phyloP scores from a whole-genome alignment of 2,329 filamentous ascomycete species.

The Neobulgaria alba region DNA sequence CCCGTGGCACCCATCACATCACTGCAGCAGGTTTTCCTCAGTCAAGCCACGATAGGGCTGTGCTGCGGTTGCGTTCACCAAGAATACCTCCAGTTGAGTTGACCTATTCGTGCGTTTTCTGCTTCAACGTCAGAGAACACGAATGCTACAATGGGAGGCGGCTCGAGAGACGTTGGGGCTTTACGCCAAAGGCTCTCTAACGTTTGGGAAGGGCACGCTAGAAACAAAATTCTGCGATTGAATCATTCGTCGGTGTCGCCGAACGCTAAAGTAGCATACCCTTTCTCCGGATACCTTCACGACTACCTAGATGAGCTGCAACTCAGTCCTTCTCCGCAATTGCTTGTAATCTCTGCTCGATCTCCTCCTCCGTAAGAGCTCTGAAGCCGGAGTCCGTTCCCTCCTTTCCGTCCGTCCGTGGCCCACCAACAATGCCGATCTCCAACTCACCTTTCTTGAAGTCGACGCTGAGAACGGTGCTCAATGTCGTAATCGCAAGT shows the following conservation, averaged over 20 bases:
- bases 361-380: conserved; percentile 90
- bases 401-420: conserved; percentile 72
- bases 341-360: conserved; percentile 93
- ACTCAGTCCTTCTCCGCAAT: conserved; percentile 96
- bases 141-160: too few species aligned
- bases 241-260: conserved; percentile 17
- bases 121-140: too few species aligned
- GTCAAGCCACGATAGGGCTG: conserved; percentile 2
- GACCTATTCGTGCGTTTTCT: too few species aligned
- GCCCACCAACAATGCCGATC: conserved; percentile 92
- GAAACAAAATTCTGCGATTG: too few species aligned
- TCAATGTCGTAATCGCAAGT: conserved; percentile 88
- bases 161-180: too few species aligned
- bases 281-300: conserved; percentile 15
- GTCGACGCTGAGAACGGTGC: conserved; percentile 94
- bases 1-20: conserved; percentile 1
- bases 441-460: conserved; percentile 99
- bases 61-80: not conserved
- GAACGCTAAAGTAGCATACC: conserved; percentile 13
- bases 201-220: too few species aligned
- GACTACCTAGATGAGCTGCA: conserved; percentile 3
- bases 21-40: not conserved
- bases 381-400: conserved; percentile 74
- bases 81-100: not conserved
- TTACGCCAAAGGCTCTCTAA: too few species aligned